phyloP scores from a whole-genome alignment of 257 asterid genomes.

The Solanum bukasovii region DNA sequence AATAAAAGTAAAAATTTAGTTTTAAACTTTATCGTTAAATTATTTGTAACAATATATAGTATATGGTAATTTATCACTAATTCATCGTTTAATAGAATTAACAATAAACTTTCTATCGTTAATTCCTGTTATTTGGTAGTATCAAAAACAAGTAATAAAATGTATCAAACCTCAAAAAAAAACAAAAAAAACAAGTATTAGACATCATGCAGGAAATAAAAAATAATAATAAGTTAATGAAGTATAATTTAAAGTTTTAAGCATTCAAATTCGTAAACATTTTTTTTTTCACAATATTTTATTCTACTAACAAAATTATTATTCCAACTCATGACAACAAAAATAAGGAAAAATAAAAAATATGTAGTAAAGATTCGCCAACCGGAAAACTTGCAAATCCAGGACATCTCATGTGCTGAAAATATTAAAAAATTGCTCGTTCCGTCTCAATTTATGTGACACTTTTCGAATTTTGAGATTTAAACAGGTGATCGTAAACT shows the following conservation, averaged over 20 bases:
- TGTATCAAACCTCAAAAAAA: not conserved
- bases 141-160: not conserved
- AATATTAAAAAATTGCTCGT: not conserved
- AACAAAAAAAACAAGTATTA: not conserved
- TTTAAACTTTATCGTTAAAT: not conserved
- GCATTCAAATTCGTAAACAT: not conserved
- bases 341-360: not conserved
- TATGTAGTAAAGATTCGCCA: not conserved
- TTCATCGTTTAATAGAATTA: not conserved
- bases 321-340: not conserved
- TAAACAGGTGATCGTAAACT: rapidly evolving
- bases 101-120: not conserved
- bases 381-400: not conserved
- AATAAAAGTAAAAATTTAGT: not conserved
- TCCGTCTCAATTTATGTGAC: not conserved
- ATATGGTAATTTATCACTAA: not conserved
- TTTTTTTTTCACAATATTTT: not conserved
- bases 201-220: not conserved
- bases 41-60: not conserved
- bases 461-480: too few species aligned
- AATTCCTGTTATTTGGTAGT: not conserved
- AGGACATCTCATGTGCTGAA: not conserved
- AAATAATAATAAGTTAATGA: not conserved
- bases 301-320: not conserved
- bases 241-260: not conserved